A percentile compares a stretch with the other conserved stretches of the same genome.
These are phyloP conservation scores for Tolypocladium endophyticum DNA, from an alignment of 2,329 filamentous ascomycete genomes.

Conservation along the genomic window DNA sequence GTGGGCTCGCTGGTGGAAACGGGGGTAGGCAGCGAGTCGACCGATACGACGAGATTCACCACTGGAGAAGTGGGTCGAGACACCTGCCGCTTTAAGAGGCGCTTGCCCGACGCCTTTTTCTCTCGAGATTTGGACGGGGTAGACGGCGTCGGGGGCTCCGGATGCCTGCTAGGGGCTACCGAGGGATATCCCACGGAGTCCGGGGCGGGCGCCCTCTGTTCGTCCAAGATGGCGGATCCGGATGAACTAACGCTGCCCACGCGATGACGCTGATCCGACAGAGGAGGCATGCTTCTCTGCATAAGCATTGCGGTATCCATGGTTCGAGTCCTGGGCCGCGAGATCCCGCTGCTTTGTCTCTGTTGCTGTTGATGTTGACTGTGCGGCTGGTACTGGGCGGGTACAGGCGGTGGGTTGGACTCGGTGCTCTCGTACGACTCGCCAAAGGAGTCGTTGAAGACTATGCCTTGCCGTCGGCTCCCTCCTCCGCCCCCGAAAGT, in stretches of 20 bases:
- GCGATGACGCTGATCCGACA: constrained; percentile 45
- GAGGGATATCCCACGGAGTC: constrained; percentile 34
- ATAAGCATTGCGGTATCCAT: constrained; percentile 45
- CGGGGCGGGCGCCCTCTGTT: constrained; percentile 30
- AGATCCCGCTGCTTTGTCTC: constrained; percentile 21
- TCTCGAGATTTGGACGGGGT: constrained; percentile 11
- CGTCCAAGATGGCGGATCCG: constrained; percentile 40
- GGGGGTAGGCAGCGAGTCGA: constrained; percentile 49
- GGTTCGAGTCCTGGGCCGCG: constrained; percentile 46
- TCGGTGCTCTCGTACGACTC: constrained; percentile 36
- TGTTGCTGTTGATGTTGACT: constrained; percentile 12
- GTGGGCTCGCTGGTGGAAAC: constrained; percentile 58
- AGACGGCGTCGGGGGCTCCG: constrained; percentile 18
- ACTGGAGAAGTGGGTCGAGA: constrained; percentile 50
- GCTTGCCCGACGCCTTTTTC: constrained; percentile 35
- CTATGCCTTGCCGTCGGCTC: constrained; percentile 44
- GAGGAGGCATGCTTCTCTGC: constrained; percentile 26
- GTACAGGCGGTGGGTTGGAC: constrained; percentile 23
- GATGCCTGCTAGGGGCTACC: constrained; percentile 22
- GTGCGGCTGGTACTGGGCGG: constrained; percentile 2
- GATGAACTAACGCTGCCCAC: constrained; percentile 63
- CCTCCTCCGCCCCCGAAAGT: constrained; percentile 25
- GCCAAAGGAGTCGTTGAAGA: constrained; percentile 47
- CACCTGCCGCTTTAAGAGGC: constrained; percentile 43
- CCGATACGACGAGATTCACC: constrained; percentile 40